phyloP scores from a whole-genome alignment of 2,329 filamentous ascomycete genomes.

The Claviceps sp. region DNA sequence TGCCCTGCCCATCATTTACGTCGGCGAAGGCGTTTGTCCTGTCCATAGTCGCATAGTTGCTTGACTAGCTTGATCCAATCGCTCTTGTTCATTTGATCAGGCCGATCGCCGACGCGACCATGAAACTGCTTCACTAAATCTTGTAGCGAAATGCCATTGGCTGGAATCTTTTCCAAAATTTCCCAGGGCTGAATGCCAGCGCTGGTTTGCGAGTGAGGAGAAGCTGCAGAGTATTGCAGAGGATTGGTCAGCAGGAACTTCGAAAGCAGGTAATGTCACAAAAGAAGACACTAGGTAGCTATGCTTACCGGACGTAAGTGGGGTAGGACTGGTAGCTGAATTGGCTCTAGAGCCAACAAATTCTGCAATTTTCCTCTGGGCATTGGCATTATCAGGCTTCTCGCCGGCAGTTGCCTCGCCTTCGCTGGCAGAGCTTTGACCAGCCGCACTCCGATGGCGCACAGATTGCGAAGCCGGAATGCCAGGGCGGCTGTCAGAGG shows the following conservation, averaged over 20 bases:
- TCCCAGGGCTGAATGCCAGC: conserved; percentile 34
- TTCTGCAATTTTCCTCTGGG: conserved; percentile 42
- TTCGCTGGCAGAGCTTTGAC: conserved; percentile 53
- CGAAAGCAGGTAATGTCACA: neutral
- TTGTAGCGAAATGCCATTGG: conserved; percentile 40
- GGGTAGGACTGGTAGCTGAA: conserved; percentile 44
- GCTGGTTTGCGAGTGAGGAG: conserved; percentile 21
- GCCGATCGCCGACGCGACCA: conserved; percentile 36
- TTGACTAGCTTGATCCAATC: conserved; percentile 49
- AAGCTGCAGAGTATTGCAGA: conserved; percentile 11
- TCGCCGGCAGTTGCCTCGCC: conserved; percentile 58
- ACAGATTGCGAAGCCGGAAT: conserved; percentile 37
- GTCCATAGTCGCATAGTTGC: conserved; percentile 36
- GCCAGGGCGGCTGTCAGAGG: conserved; percentile 38
- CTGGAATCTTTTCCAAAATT: conserved; percentile 39
- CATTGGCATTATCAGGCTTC: conserved; percentile 42
- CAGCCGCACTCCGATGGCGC: conserved; percentile 28
- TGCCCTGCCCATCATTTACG: conserved; percentile 17
- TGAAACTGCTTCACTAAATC: conserved; percentile 41
- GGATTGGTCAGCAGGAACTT: neutral
- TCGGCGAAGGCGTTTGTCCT: conserved; percentile 38
- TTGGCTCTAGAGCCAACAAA: conserved; percentile 36
- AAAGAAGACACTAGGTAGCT: neutral
- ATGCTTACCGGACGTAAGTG: conserved; percentile 26
- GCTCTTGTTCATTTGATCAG: conserved; percentile 35